Conservation (phyloP, 176 grass and related monocot species). For the Bromus sterilis region DNA sequence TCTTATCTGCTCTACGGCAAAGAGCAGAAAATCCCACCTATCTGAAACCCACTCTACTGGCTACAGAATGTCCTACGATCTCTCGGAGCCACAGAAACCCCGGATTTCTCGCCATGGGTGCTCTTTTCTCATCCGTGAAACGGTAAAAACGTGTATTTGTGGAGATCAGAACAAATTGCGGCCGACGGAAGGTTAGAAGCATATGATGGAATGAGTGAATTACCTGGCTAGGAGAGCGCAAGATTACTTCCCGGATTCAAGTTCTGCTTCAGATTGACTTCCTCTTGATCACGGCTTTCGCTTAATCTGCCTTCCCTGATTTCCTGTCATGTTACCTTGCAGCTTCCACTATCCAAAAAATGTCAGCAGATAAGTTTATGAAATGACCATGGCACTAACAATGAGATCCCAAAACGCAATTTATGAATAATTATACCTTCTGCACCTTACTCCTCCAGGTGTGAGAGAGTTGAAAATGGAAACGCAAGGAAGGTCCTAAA, state of each 20-base stretch:
- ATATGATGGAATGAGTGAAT: neutral
- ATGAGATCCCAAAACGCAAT: neutral
- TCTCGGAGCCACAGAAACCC: slow-evolving; percentile 4
- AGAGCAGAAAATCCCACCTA: neutral
- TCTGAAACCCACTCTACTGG: neutral
- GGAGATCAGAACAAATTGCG: neutral
- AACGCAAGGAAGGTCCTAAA: neutral
- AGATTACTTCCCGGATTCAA: neutral
- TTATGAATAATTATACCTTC: neutral
- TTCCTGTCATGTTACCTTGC: neutral
- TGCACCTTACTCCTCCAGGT: neutral
- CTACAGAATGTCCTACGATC: neutral
- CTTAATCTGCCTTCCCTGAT: neutral
- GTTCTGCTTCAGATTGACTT: neutral
- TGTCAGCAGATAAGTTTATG: neutral
- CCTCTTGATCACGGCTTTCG: neutral
- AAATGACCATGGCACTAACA: neutral
- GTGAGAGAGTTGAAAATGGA: neutral
- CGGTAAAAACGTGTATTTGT: neutral
- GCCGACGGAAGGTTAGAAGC: neutral
- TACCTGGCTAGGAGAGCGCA: neutral
- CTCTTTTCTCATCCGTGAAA: neutral
- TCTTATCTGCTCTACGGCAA: slow-evolving; percentile 27
- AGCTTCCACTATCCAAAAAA: neutral
- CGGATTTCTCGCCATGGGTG: neutral